Conservation (phyloP, 331 rosid species). For the Pyrus hybrid region DNA sequence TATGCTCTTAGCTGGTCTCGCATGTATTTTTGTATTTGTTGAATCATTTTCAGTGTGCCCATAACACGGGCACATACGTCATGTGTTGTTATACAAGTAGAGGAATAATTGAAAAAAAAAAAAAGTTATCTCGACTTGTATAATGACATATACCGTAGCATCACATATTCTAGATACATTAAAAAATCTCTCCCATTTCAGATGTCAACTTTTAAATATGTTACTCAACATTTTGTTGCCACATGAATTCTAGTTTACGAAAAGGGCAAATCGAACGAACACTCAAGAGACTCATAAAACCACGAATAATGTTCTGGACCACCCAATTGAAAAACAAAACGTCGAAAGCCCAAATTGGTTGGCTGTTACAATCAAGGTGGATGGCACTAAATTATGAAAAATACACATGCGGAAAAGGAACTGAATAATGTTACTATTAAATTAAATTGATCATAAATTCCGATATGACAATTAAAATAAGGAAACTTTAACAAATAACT, state of each 20-base stretch:
- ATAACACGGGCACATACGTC: too few species aligned
- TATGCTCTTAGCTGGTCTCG: too few species aligned
- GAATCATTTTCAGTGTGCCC: too few species aligned
- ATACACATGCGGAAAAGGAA: neutral
- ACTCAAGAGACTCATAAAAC: too few species aligned
- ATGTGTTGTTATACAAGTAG: too few species aligned
- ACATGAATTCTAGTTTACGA: neutral
- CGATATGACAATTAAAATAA: neutral
- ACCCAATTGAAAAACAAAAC: neutral
- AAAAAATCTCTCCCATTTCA: too few species aligned
- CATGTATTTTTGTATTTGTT: too few species aligned
- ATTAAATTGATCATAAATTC: neutral
- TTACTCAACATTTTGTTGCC: neutral
- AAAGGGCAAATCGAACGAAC: neutral
- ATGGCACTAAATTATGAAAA: neutral
- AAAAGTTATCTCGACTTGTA: accelerated
- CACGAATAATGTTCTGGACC: neutral
- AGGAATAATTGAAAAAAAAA: too few species aligned
- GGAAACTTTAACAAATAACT: too few species aligned
- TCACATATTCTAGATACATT: too few species aligned
- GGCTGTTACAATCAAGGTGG: constrained; percentile 7
- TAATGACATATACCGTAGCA: too few species aligned
- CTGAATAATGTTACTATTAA: neutral
- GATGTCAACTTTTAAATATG: neutral
- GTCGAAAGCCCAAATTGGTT: neutral